Conservation (phyloP, 805 yeast species). For the Blastobotrys muscicola region DNA sequence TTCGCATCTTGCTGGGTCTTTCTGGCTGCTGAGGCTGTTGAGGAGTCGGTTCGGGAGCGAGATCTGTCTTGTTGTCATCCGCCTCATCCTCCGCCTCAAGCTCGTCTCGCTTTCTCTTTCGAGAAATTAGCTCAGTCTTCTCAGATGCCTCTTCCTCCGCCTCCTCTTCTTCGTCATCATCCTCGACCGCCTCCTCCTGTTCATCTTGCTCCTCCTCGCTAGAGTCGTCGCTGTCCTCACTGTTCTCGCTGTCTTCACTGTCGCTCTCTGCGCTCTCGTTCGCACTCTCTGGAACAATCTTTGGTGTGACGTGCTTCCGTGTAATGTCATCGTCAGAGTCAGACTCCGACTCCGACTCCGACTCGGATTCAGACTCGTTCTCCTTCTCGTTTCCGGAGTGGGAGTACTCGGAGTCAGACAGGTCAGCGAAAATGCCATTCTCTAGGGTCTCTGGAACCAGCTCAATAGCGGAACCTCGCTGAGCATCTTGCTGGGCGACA, state of each 20-base stretch:
- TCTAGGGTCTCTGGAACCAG: no score
- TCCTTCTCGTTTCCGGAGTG: no score
- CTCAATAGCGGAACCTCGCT: no score
- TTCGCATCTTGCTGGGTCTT: slow-evolving; percentile 2
- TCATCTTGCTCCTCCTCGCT: slow-evolving; percentile 1
- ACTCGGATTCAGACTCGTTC: no score
- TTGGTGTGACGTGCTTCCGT: background rate
- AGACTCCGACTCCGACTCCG: background rate
- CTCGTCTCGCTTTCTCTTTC: slow-evolving; percentile 9
- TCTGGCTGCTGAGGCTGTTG: background rate
- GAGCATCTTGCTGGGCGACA: no score
- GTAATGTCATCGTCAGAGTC: background rate
- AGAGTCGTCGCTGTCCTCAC: slow-evolving; percentile 1
- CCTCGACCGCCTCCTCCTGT: slow-evolving; percentile 2
- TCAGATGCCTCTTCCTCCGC: background rate
- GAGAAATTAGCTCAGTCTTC: background rate
- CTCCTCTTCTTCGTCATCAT: slow-evolving; percentile 1
- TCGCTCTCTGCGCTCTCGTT: slow-evolving; percentile 4
- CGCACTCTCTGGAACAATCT: background rate
- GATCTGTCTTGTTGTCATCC: background rate
- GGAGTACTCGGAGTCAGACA: no score
- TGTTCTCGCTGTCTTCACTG: slow-evolving; percentile 1
- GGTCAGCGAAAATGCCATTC: no score
- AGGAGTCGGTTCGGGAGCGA: background rate
- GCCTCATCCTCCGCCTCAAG: slow-evolving; percentile 5